Percentiles rank a stretch among this genome's conserved stretches.
These are phyloP conservation scores for Malassezia vespertilionis DNA, from an alignment of 1,284 basidiomycete genomes.

Conservation along the genomic window DNA sequence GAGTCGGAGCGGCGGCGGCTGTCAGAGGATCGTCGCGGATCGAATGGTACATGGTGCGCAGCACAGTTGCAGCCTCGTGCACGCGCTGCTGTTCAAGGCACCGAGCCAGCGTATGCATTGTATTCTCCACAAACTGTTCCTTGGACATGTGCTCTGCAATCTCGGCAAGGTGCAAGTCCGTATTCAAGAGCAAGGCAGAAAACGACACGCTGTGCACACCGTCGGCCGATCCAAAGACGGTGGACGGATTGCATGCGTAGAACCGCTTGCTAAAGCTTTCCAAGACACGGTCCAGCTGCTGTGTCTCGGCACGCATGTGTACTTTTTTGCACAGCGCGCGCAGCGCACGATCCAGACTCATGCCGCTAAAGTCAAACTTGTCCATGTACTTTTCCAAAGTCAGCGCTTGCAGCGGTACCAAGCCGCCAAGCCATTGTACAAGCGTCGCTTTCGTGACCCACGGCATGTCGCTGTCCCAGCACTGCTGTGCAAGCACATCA, in stretches of 20 bases:
- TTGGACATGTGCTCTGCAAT: constrained; percentile 78
- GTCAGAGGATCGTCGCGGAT: no score
- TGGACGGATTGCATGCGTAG: constrained; percentile 75
- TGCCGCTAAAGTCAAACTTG: constrained; percentile 71
- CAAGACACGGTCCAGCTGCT: constrained; percentile 92
- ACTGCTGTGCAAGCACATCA: background rate
- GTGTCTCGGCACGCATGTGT: constrained; percentile 87
- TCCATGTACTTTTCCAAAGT: constrained; percentile 71
- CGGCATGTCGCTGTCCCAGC: background rate
- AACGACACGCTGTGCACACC: constrained; percentile 87
- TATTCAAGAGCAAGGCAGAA: constrained; percentile 86
- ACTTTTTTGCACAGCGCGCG: constrained; percentile 79
- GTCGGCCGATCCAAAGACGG: constrained; percentile 67
- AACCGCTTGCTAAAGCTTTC: constrained; percentile 79
- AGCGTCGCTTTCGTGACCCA: background rate
- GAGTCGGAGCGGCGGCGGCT: no score
- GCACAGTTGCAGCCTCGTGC: no score
- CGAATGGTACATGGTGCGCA: no score
- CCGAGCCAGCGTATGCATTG: constrained; percentile 61
- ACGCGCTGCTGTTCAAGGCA: background rate
- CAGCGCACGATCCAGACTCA: constrained; percentile 80
- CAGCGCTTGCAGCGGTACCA: background rate
- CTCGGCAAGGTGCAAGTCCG: constrained; percentile 90
- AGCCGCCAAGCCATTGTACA: constrained; percentile 1
- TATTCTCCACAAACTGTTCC: constrained; percentile 85